Evolutionary conservation across 2,329 filamentous ascomycete genomes (phyloP), one percentile per base, ranked within the genome.

Genomic region (Claviceps spartinae): DNA sequence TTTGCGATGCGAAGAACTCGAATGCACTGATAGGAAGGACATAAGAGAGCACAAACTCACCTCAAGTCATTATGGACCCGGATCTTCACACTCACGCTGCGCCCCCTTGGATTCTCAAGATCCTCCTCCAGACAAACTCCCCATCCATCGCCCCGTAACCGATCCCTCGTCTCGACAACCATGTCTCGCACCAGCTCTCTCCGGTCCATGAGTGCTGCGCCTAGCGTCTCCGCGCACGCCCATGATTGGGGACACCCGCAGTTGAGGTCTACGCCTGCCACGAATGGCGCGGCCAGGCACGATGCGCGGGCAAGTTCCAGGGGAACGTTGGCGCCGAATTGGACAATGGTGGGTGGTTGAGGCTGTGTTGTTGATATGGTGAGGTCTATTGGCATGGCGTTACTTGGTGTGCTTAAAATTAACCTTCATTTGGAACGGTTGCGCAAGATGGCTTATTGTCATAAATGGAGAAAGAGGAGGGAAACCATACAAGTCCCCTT

Each of bases 161-260:
- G 66, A 38, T 63, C 57, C 52, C 82, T 76, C 18, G 79, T 79
- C 54, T 76, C 75, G 30, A 72, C 61, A 0, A 86, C 76, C 73
- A 86, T 84, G 54, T 79, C 76, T 3, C 78, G 73, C n/a, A 86
- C 83, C 3, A 83, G 70, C 57, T 81, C 78, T 8, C 81, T 76
- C 48, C 73, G 69, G 45, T 79, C 73, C 82, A 86, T 86, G 37
- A 87, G 69, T n/a, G 80, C 80, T 4, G 83, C 83, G 5, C 83
- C 83, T 3, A 87, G 71, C 1, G 72, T 78, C 63, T 83, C 80
- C 43, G 81, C 77, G 59, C 83, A 83, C 0, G 83, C 83, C 83
- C 83, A 86, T 5, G 77, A 78, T 65, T 87, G 83, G 7, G 83
- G 83, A 60, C 83, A 87, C 11, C 83, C 83, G 63, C 83, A 87